Percentiles rank a stretch among this genome's conserved stretches.
Evolutionary conservation across 192 early-diverging fungal species (phyloP).

Genomic region (Lobosporangium transversale): DNA sequence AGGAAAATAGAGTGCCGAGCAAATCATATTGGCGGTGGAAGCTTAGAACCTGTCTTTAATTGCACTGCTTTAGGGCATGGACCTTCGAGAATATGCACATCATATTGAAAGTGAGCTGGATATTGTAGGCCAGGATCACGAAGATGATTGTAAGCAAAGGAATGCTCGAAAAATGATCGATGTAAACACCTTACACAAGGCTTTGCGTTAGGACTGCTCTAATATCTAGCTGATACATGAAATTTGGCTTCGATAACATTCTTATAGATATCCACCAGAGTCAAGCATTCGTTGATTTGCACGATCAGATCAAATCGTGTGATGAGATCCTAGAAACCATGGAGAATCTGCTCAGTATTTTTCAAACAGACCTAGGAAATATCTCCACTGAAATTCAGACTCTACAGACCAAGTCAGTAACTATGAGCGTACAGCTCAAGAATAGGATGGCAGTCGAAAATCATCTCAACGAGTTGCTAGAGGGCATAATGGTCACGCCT

Average conservation of each 20-base stretch:
- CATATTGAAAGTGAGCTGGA: constrained; percentile 80
- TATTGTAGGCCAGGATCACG: constrained; percentile 74
- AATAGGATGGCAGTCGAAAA: constrained; percentile 86
- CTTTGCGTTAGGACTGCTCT: no score
- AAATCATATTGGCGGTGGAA: no score
- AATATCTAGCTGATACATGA: background rate
- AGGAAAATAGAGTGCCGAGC: no score
- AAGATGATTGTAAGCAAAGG: constrained; percentile 65
- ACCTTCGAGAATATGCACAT: constrained; percentile 86
- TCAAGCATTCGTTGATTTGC: constrained; percentile 69
- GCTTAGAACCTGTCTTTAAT: no score
- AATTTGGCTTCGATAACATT: background rate
- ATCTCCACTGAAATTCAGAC: constrained; percentile 90
- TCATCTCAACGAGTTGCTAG: constrained; percentile 76
- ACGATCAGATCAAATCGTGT: constrained; percentile 74
- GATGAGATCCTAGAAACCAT: constrained; percentile 85
- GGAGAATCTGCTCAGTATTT: constrained; percentile 85
- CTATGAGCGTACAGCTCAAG: constrained; percentile 83
- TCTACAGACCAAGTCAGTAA: constrained; percentile 83
- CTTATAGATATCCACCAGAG: constrained; percentile 67
- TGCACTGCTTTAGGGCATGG: constrained; percentile 69
- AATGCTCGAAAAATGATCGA: no score
- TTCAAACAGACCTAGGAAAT: constrained; percentile 87
- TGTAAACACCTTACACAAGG: no score
- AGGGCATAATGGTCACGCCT: constrained; percentile 87